Base-by-base conservation (phyloP, 495 filamentous ascomycete species). In the Clavariopsis aquatica region DNA sequence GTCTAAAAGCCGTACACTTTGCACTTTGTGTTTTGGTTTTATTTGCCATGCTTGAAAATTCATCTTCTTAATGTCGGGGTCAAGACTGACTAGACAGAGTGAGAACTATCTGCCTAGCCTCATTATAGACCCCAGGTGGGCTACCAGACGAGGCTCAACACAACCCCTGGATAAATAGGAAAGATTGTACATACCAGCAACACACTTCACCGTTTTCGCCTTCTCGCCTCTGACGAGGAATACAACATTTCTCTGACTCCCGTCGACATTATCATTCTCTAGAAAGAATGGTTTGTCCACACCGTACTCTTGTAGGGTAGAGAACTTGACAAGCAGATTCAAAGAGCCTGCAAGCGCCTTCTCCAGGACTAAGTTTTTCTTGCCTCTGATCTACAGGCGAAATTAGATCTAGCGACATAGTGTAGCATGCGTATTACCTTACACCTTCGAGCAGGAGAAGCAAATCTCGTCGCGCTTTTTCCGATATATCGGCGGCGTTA, bases 311-410 rank as follows among this genome's bases (percentile, higher is more conserved):
- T 91, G 87, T 22, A 91, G 83, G 47, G 85, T 84, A 15, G 95
- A 96, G 72, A 96, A 94, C 74, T 96, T 97, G 78, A 95, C 89
- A 72, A 98, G 88, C 58, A 95, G 82, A 52, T 91, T 90, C 53
- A 99, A 83, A 34, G 92, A 89, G 38, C 93, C 93, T 66, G 93
- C 92, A 69, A 99, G 83, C 70, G 87, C 84, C 76, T 90, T 89
- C 74, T 97, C 93, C 71, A 98, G 87, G 57, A 98, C 89, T 65
- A 99, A 82, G 77, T 96, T 96, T 82, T 99, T 99, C 86, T 97
- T 98, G 60, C 95, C 95, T 73, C 91, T 88, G 64, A 96, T 89
- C 94, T 98, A 72, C 70, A 74, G 69, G 69, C 9, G 4, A 13
- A 49, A 54, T 69, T 45, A 56, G 46, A 28, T 46, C 0, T 19